Conservation (phyloP, 108 stramenopile genomes). For the Cyclostephanos tholiformis region DNA sequence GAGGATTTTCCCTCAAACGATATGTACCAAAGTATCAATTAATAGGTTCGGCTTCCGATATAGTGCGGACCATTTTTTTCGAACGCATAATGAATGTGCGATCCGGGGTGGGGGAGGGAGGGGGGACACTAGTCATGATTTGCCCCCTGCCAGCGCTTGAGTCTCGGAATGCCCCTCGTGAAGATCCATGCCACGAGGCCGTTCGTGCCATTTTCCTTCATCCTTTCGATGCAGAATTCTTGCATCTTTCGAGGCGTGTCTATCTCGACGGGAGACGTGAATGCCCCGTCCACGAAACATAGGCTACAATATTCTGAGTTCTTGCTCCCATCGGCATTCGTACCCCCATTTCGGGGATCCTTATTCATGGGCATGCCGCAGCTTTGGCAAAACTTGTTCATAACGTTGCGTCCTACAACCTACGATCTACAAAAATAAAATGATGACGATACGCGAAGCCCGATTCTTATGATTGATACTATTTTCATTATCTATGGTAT, state of each 20-base stretch:
- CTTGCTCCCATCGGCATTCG: background rate
- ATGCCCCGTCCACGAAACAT: background rate
- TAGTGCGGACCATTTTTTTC: too few species aligned
- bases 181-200: background rate
- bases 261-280: background rate
- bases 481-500: too few species aligned
- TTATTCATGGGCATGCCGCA: background rate
- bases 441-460: too few species aligned
- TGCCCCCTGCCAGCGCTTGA: background rate
- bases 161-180: background rate
- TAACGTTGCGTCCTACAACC: background rate
- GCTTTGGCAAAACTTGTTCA: background rate
- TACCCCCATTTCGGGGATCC: background rate
- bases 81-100: too few species aligned
- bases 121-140: background rate
- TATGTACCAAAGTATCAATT: too few species aligned
- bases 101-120: background rate
- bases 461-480: too few species aligned
- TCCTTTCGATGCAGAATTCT: background rate
- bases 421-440: too few species aligned
- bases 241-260: background rate
- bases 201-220: background rate
- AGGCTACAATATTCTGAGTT: background rate
- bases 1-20: too few species aligned
- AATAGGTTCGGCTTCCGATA: too few species aligned